Conservation (phyloP, 257 asterid species). For the Solanum chilense region DNA sequence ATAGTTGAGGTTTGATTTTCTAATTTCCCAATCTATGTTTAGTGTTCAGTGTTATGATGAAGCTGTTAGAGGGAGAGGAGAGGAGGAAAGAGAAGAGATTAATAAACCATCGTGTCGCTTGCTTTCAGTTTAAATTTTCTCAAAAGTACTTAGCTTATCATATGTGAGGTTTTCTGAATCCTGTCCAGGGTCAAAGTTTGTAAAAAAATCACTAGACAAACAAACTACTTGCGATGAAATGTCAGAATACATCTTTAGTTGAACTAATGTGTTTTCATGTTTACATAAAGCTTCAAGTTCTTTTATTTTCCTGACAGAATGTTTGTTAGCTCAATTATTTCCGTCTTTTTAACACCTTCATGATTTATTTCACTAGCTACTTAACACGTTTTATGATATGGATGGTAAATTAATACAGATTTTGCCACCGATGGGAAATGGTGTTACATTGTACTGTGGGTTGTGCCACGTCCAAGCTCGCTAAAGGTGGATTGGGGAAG, state of each 20-base stretch:
- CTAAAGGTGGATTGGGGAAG: constrained; percentile 32
- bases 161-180: background rate
- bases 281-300: background rate
- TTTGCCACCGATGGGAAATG: constrained; percentile 48
- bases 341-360: background rate
- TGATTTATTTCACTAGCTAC: background rate
- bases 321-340: background rate
- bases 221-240: background rate
- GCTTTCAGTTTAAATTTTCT: background rate
- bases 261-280: background rate
- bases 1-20: background rate
- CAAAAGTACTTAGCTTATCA: background rate
- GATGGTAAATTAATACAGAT: constrained; percentile 20
- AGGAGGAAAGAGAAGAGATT: background rate
- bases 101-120: background rate
- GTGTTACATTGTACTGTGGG: constrained; percentile 47
- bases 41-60: background rate
- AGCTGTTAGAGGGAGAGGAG: background rate
- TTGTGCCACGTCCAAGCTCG: constrained; percentile 32
- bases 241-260: background rate
- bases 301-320: background rate
- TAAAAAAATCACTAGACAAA: background rate
- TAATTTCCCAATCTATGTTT: background rate
- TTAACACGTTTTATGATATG: background rate
- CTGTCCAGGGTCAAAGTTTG: background rate